Percentiles rank a stretch among this genome's conserved stretches.
These are phyloP conservation scores for Pseudognaphalium luteoalbum DNA, from an alignment of 129 eudicot species.

Conservation along the genomic window DNA sequence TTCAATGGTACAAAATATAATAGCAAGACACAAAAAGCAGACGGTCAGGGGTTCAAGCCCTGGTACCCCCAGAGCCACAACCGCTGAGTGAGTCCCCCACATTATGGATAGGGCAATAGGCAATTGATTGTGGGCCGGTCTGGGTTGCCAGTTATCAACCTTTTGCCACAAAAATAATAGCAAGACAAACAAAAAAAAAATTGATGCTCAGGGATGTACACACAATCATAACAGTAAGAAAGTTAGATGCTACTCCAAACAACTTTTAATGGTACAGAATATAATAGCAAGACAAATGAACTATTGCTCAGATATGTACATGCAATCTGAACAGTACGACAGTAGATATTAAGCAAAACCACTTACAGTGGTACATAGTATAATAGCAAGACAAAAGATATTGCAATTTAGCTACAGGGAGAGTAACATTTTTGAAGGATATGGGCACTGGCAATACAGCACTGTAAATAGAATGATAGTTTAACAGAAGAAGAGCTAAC, in stretches of 20 bases:
- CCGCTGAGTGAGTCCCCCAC: no score
- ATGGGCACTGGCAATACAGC: not conserved
- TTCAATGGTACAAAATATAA: not conserved
- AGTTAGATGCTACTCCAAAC: conserved; percentile 12
- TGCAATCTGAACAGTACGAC: no score
- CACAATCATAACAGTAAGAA: conserved; percentile 54
- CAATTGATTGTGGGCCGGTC: no score
- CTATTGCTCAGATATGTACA: no score
- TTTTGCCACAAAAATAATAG: not conserved
- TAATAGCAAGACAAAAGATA: not conserved
- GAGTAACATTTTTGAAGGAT: conserved; percentile 1
- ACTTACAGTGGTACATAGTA: no score
- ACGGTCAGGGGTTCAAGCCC: no score
- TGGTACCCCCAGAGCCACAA: no score
- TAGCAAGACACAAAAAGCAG: not conserved
- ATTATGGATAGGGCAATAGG: no score
- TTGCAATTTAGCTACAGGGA: not conserved
- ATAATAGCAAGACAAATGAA: conserved; percentile 2
- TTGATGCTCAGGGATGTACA: conserved; percentile 61
- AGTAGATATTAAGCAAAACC: no score
- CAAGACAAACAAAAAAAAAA: no score
- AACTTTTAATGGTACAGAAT: not conserved
- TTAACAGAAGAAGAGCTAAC: not conserved
- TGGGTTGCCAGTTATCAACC: no score
- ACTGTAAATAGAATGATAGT: not conserved